Evolutionary conservation across 805 yeast species (phyloP), one percentile per base, ranked within the genome.

Genomic region (Danielia reshetovae): DNA sequence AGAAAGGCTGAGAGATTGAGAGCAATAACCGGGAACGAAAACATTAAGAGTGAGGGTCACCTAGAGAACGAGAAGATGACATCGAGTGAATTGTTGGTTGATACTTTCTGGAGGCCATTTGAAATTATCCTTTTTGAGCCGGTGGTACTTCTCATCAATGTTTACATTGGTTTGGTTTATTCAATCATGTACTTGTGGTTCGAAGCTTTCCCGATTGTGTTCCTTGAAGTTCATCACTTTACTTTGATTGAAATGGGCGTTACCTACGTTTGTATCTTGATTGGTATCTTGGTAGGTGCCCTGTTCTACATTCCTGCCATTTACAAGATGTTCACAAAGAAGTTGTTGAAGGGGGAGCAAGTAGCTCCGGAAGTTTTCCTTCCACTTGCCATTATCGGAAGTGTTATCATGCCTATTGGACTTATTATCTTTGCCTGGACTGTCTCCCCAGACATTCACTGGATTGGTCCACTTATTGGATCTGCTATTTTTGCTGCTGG

Each of bases 141-240:
- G 0, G 74, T 74, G 17, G 70, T 78, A n/a, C 38, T 77, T 13
- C 60, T 76, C 19, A 68, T 77, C 39, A 68, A 77, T 47, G 14
- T 70, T 18, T 77, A 76, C 51, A 58, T 72, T 43, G 75, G 79
- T 0, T 46, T 77, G 32, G 60, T 68, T 5, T 79, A 78, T 52
- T 73, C 80, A 18, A 54, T 70, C 19, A 44, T 74, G 41, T 79
- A 75, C 51, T 52, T 76, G 15, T 78, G 74, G 63, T 75, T 78
- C 46, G 84, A 79, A 54, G 77, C 76, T 4, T 75, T 75, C 56
- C 85, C 85, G 7, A 60, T 77, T 24, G 77, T 74, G 2, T 79
- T 70, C 41, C 36, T 41, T 15, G 72, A 64, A 2, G 48, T 62
- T 15, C 63, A 74, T 43, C 49, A 62, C 21, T 79, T 79, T 54